phyloP scores from a whole-genome alignment of 228 moss, liverwort and hornwort species.

The Sphagnum magellanicum region DNA sequence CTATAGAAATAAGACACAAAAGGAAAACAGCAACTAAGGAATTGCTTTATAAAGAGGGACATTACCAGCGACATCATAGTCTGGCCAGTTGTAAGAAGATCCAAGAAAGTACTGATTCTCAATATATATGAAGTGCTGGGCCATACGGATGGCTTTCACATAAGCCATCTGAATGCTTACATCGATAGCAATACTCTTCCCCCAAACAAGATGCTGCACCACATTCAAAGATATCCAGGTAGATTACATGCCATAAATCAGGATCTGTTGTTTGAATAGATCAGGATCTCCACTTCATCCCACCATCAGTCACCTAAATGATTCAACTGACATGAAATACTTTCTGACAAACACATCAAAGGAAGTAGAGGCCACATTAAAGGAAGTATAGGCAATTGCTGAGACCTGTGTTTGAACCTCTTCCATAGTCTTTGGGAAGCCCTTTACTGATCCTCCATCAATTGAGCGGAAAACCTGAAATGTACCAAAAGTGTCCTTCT shows the following conservation, averaged over 20 bases:
- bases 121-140: constrained; percentile 87
- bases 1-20: too few relatives aligned
- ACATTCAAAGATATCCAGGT: not conserved
- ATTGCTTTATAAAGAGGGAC: not conserved
- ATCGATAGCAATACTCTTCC: constrained; percentile 92
- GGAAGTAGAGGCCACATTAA: too few relatives aligned
- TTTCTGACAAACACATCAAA: too few relatives aligned
- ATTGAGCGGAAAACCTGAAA: constrained; percentile 82
- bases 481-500: too few relatives aligned
- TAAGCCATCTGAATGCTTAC: constrained; percentile 89
- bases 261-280: too few relatives aligned
- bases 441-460: constrained; percentile 83
- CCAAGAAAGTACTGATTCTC: constrained; percentile 98
- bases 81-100: constrained; percentile 96
- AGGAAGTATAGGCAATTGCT: too few relatives aligned
- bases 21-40: not conserved
- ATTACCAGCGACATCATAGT: constrained; percentile 75
- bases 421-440: constrained; percentile 57
- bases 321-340: too few relatives aligned
- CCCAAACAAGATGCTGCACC: constrained; percentile 80
- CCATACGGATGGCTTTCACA: constrained; percentile 74
- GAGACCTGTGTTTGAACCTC: constrained; percentile 69
- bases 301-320: too few relatives aligned
- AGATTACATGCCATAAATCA: too few relatives aligned
- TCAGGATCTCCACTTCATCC: too few relatives aligned